Conservation (phyloP, 2,329 filamentous ascomycete genomes). For the Scytalidium lignicola region DNA sequence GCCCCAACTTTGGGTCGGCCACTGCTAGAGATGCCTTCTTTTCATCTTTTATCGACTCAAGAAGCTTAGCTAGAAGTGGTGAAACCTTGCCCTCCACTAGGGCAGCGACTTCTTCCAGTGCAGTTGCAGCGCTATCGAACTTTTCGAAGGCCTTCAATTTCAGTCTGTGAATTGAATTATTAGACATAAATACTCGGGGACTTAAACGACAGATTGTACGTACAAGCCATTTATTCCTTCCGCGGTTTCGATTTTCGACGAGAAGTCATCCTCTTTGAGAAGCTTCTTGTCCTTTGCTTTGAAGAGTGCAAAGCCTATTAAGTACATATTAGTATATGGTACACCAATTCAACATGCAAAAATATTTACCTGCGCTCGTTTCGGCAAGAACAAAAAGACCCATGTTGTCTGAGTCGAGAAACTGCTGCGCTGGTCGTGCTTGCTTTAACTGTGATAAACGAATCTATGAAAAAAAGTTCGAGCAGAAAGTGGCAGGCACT, state of each 20-base stretch:
- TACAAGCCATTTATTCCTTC: slow-evolving; percentile 85
- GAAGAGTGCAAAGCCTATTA: slow-evolving; percentile 85
- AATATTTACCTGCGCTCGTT: slow-evolving; percentile 72
- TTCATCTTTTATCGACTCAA: slow-evolving; percentile 91
- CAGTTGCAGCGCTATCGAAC: slow-evolving; percentile 88
- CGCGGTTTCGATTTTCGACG: slow-evolving; percentile 67
- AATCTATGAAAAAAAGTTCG: background rate
- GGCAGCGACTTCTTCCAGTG: slow-evolving; percentile 83
- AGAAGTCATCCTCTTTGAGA: slow-evolving; percentile 78
- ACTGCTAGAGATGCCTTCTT: slow-evolving; percentile 95
- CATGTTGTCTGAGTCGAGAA: slow-evolving; percentile 49
- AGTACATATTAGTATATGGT: slow-evolving; percentile 18
- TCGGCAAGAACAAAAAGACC: slow-evolving; percentile 90
- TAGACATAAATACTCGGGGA: slow-evolving; percentile 7
- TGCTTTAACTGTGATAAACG: slow-evolving; percentile 1
- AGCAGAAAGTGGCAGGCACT: background rate
- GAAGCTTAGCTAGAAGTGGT: slow-evolving; percentile 72
- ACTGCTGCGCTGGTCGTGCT: background rate
- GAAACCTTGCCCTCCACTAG: slow-evolving; percentile 94
- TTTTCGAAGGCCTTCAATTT: slow-evolving; percentile 97
- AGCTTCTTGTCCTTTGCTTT: slow-evolving; percentile 99
- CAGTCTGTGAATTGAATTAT: slow-evolving; percentile 47
- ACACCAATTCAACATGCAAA: background rate
- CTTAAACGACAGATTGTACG: slow-evolving; percentile 34
- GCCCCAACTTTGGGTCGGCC: slow-evolving; percentile 86